phyloP scores from a whole-genome alignment of 2,329 filamentous ascomycete species.

The Sphaerostilbella broomeana region DNA sequence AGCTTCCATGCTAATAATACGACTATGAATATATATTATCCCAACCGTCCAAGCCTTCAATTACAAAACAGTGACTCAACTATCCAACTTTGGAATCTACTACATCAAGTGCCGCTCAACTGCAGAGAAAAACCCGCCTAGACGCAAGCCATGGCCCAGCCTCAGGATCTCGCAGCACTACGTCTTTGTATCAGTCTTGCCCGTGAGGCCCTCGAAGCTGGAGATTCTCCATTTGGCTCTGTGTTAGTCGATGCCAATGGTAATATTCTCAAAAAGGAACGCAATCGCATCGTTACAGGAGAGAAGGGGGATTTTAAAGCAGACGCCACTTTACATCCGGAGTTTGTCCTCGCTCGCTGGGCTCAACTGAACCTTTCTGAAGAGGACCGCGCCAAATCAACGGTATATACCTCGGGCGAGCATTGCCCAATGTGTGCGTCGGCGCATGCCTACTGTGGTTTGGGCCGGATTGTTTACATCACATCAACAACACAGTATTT shows the following conservation, averaged over 20 bases:
- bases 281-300: conserved; percentile 29
- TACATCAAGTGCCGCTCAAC: no score
- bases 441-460: conserved; percentile 29
- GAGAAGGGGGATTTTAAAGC: conserved; percentile 18
- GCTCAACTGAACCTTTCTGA: conserved; percentile 30
- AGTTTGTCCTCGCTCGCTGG: conserved; percentile 32
- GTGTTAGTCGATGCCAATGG: conserved; percentile 26
- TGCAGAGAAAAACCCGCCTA: no score
- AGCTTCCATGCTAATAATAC: no score
- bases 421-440: conserved; percentile 33
- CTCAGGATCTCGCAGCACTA: conserved; percentile 2
- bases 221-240: conserved; percentile 32
- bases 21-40: no score
- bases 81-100: no score
- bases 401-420: conserved; percentile 32
- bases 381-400: conserved; percentile 32
- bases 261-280: conserved; percentile 25
- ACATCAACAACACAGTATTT: conserved; percentile 25
- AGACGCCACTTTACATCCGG: conserved; percentile 30
- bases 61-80: no score
- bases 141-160: conserved; percentile 7
- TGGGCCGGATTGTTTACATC: conserved; percentile 30
- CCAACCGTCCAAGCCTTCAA: no score
- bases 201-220: conserved; percentile 30
- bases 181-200: conserved; percentile 16